Conservation (phyloP, 2,329 filamentous ascomycete genomes). For the Didymella arachidicola region DNA sequence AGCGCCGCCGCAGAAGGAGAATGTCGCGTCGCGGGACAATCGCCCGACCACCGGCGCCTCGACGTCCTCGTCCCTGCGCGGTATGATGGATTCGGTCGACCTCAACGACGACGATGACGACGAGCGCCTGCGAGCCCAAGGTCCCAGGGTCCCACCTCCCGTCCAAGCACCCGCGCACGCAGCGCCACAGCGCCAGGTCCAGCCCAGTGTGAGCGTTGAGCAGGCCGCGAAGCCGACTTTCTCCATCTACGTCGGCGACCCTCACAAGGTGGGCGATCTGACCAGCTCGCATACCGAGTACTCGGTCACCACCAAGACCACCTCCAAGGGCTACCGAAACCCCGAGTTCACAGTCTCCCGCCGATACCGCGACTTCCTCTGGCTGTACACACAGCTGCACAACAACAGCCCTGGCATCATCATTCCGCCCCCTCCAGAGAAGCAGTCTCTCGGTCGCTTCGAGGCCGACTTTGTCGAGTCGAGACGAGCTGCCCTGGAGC, state of each 20-base stretch:
- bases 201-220: slow-evolving; percentile 88
- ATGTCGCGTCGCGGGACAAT: slow-evolving; percentile 59
- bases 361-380: slow-evolving; percentile 94
- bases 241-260: slow-evolving; percentile 90
- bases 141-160: slow-evolving; percentile 71
- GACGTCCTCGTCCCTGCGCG: slow-evolving; percentile 55
- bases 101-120: slow-evolving; percentile 70
- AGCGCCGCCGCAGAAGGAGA: slow-evolving; percentile 69
- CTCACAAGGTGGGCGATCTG: slow-evolving; percentile 95
- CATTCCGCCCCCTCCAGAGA: slow-evolving; percentile 94
- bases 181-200: slow-evolving; percentile 60
- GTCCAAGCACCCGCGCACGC: slow-evolving; percentile 62
- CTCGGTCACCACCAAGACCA: slow-evolving; percentile 93
- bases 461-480: slow-evolving; percentile 97
- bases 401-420: slow-evolving; percentile 94
- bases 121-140: slow-evolving; percentile 54
- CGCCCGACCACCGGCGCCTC: slow-evolving; percentile 63
- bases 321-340: slow-evolving; percentile 93
- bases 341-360: slow-evolving; percentile 92
- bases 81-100: slow-evolving; percentile 71
- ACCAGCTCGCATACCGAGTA: slow-evolving; percentile 98
- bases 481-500: slow-evolving; percentile 86
- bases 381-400: slow-evolving; percentile 95
- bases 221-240: slow-evolving; percentile 93
- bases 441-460: slow-evolving; percentile 95